A percentile compares a stretch with the other conserved stretches of the same genome.
Conservation (phyloP, 345 rosid species). For the Crucihimalaya himalaica region DNA sequence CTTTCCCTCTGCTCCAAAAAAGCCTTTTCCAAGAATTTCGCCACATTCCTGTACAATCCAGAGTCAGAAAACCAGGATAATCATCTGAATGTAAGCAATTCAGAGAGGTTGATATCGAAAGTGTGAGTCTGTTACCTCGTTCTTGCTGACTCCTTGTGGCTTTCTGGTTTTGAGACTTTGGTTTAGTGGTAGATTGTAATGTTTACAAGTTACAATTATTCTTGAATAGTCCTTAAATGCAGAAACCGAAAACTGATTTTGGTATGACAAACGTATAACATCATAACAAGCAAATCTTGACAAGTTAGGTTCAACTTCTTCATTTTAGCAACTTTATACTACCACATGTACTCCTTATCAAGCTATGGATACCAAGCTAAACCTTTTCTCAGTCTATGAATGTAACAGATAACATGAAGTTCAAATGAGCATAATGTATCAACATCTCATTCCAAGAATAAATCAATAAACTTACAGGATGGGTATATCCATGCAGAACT, state of each 20-base stretch:
- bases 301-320: slow-evolving; percentile 2
- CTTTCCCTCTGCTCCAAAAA: too few species aligned
- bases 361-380: neutral
- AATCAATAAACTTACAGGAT: slow-evolving; percentile 65
- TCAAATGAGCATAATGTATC: slow-evolving; percentile 5
- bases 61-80: too few species aligned
- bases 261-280: neutral
- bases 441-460: neutral
- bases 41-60: too few species aligned
- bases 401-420: neutral
- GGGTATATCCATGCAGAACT: slow-evolving; percentile 80
- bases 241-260: neutral
- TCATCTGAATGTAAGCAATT: too few species aligned
- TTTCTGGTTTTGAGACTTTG: too few species aligned
- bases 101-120: too few species aligned
- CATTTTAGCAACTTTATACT: neutral
- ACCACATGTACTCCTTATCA: neutral
- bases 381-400: neutral
- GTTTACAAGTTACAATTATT: too few species aligned
- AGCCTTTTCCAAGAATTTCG: too few species aligned
- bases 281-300: neutral
- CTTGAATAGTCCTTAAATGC: neutral
- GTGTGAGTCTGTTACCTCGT: too few species aligned
- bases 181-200: too few species aligned
- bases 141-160: too few species aligned